phyloP scores from a whole-genome alignment of 257 asterid genomes.

The Primulina eburnea region DNA sequence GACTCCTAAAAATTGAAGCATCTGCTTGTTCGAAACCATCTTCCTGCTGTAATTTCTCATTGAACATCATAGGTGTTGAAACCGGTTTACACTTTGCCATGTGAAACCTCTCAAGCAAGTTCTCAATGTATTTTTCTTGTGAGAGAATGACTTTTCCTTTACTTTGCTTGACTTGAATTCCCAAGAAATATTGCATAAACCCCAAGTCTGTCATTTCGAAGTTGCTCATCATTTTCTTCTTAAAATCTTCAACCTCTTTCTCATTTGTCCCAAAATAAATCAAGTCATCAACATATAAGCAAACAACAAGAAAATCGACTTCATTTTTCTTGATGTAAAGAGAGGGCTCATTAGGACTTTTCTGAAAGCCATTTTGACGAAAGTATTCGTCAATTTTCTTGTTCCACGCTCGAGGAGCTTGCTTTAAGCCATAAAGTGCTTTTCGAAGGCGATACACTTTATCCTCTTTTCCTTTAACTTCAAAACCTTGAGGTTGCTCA shows the following conservation, averaged over 20 bases:
- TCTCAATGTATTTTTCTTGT: background rate
- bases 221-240: too few species aligned
- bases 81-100: background rate
- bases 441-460: conserved; percentile 1
- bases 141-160: background rate
- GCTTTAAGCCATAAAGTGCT: background rate
- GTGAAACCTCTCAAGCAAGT: background rate
- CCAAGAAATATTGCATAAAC: too few species aligned
- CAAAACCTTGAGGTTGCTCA: background rate
- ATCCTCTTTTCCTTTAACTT: background rate
- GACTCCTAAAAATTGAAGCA: background rate
- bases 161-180: background rate
- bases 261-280: too few species aligned
- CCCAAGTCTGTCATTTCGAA: too few species aligned
- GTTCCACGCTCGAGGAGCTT: background rate
- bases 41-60: background rate
- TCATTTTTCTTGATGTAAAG: background rate
- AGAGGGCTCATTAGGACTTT: background rate
- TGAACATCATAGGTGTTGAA: background rate
- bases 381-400: background rate
- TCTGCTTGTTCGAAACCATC: background rate
- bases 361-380: too few species aligned
- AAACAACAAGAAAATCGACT: too few species aligned
- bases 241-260: too few species aligned
- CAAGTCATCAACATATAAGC: background rate